Conservation (phyloP, 495 filamentous ascomycete genomes). For the Podospora tetraspora region DNA sequence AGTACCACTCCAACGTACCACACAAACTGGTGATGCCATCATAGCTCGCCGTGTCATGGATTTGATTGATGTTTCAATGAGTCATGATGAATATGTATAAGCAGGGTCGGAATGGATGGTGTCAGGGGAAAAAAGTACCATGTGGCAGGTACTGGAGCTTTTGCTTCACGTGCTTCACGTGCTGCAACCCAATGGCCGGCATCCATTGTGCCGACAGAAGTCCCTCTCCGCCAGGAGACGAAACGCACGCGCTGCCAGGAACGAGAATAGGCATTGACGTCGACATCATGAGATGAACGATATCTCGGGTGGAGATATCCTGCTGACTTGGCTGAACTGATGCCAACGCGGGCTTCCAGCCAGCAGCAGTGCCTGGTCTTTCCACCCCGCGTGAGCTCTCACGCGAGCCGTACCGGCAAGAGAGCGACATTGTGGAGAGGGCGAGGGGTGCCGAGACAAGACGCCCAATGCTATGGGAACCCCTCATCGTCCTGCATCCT, state of each 20-base stretch:
- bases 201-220: not conserved
- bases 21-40: not conserved
- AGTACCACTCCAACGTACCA: not conserved
- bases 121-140: not conserved
- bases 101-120: not conserved
- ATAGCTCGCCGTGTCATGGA: not conserved
- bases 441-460: not conserved
- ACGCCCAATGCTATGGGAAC: not conserved
- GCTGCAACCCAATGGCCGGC: not conserved
- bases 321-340: not conserved
- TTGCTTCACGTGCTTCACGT: not conserved
- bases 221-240: not conserved
- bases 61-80: not conserved
- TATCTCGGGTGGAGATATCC: not conserved
- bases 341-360: not conserved
- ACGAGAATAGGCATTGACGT: not conserved
- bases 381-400: not conserved
- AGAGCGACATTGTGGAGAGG: not conserved
- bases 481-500: not conserved
- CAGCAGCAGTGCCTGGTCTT: not conserved
- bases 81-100: not conserved
- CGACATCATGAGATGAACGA: not conserved
- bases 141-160: not conserved
- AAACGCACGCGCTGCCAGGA: not conserved
- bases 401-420: not conserved